A percentile compares a stretch with the other conserved stretches of the same genome.
phyloP scores from a whole-genome alignment of 2,329 filamentous ascomycete genomes.

The Cephalotrichum gorgonifer region DNA sequence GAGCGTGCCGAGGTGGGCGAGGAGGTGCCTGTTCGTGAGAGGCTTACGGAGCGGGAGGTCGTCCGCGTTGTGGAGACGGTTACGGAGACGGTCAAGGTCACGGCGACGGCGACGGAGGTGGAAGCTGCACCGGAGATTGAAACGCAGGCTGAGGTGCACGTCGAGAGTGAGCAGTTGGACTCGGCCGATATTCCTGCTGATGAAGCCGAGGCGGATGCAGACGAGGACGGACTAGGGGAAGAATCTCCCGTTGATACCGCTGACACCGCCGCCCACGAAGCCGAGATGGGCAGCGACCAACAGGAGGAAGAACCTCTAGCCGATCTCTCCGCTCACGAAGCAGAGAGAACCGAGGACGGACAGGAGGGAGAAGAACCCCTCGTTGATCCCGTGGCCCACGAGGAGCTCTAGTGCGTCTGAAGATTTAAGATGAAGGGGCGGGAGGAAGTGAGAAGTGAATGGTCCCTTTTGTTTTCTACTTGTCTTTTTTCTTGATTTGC shows the following conservation, averaged over 20 bases:
- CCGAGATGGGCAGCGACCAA: too few relatives aligned
- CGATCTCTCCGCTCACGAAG: neutral
- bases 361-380: neutral
- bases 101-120: slow-evolving; percentile 20
- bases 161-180: neutral
- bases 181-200: neutral
- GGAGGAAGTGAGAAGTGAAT: too few relatives aligned
- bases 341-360: too few relatives aligned
- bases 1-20: slow-evolving; percentile 4
- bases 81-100: slow-evolving; percentile 13
- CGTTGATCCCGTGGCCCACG: neutral
- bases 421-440: too few relatives aligned
- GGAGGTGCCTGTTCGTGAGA: slow-evolving; percentile 16
- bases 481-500: neutral
- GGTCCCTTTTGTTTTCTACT: neutral
- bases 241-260: neutral
- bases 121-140: slow-evolving; percentile 7
- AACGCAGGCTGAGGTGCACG: neutral
- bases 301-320: too few relatives aligned
- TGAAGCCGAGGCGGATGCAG: neutral
- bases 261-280: neutral
- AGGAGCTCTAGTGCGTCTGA: too few relatives aligned
- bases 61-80: slow-evolving; percentile 23
- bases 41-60: slow-evolving; percentile 16
- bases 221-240: neutral